Percentiles rank a stretch among this genome's conserved stretches.
Conservation (phyloP, 495 filamentous ascomycete species). For the Tricharina praecox region DNA sequence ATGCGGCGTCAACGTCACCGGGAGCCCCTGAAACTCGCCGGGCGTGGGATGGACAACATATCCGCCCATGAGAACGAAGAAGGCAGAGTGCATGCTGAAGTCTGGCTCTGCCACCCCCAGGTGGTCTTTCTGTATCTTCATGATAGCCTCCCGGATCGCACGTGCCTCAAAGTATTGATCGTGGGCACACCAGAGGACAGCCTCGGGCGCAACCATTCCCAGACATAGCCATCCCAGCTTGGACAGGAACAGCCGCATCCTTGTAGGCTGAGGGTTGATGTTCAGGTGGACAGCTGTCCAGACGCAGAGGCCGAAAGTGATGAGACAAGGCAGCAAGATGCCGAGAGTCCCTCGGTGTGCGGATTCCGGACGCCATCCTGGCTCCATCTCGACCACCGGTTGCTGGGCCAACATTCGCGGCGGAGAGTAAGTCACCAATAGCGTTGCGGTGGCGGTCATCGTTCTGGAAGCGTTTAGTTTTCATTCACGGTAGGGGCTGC, state of each 20-base stretch:
- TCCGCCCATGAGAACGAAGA: conserved; percentile 3
- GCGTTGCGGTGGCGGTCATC: neutral
- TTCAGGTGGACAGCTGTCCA: conserved; percentile 4
- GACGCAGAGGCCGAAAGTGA: conserved; percentile 2
- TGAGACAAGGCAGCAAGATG: neutral
- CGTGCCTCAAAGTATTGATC: neutral
- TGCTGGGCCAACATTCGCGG: neutral
- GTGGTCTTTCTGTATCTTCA: neutral
- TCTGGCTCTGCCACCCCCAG: neutral
- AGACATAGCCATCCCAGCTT: neutral
- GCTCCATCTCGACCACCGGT: neutral
- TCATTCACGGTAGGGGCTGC: too few relatives aligned
- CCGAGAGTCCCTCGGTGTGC: neutral
- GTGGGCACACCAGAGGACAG: neutral
- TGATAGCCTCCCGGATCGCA: neutral
- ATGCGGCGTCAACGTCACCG: neutral
- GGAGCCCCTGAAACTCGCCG: neutral
- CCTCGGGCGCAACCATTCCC: neutral
- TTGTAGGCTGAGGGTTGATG: neutral
- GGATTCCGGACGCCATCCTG: neutral
- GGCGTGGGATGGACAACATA: neutral
- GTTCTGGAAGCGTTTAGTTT: too few relatives aligned
- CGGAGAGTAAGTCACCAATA: neutral
- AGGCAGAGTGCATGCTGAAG: neutral
- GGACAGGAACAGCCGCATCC: neutral